phyloP scores from a whole-genome alignment of 73 alveolate genomes.

The Paraurostyla sp. region DNA sequence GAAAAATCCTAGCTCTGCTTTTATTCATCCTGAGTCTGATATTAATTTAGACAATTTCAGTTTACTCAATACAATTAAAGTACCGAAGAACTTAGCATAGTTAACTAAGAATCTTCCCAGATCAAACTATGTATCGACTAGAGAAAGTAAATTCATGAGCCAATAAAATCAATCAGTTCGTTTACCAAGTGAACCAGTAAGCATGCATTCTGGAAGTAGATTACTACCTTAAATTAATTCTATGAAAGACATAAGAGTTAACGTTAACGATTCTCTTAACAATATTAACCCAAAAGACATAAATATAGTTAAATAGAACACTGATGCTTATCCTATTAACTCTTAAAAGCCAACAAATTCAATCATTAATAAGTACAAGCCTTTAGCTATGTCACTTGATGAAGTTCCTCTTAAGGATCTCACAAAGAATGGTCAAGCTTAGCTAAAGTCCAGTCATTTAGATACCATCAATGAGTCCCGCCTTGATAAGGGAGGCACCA shows the following conservation, averaged over 20 bases:
- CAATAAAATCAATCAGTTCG: neutral
- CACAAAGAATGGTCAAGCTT: too few species aligned
- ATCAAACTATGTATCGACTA: conserved; percentile 38
- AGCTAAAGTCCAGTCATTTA: neutral
- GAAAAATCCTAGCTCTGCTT: neutral
- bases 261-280: neutral
- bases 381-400: neutral
- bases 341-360: too few species aligned
- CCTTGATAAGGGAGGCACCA: neutral
- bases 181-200: conserved; percentile 21
- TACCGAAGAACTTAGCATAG: conserved; percentile 61
- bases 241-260: neutral
- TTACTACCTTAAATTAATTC: conserved; percentile 46
- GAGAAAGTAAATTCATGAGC: conserved; percentile 9
- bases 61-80: conserved; percentile 57
- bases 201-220: neutral
- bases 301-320: neutral
- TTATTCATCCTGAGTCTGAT: neutral
- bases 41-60: conserved; percentile 14
- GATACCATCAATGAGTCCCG: neutral
- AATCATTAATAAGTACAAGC: conserved; percentile 1
- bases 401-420: neutral
- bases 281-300: neutral
- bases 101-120: conserved; percentile 54
- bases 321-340: too few species aligned